phyloP scores from a whole-genome alignment of 202 grass and related monocot species.

The Setaria viridis region DNA sequence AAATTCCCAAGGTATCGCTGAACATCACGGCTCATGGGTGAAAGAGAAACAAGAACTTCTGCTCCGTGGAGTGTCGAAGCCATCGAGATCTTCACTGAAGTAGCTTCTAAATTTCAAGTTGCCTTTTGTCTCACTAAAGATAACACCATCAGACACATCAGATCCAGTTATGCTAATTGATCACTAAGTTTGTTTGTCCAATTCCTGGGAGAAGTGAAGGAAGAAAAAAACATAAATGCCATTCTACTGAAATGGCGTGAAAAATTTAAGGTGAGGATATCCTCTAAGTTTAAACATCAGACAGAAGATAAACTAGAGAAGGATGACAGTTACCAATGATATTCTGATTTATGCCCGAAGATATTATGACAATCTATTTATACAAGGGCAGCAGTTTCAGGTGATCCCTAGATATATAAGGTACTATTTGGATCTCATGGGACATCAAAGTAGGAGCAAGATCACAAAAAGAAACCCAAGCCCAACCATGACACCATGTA shows the following conservation, averaged over 20 bases:
- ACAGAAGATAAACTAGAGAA: constrained; percentile 23
- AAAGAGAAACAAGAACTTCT: constrained; percentile 66
- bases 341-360: not conserved
- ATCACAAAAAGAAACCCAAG: too few relatives aligned
- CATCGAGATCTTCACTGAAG: constrained; percentile 51
- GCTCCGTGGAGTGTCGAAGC: constrained; percentile 56
- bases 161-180: constrained; percentile 68
- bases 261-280: constrained; percentile 1
- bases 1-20: constrained; percentile 61
- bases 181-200: constrained; percentile 66
- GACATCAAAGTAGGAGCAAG: too few relatives aligned
- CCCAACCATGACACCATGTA: too few relatives aligned
- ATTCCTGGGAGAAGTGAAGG: constrained; percentile 46
- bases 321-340: not conserved
- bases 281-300: not conserved
- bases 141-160: constrained; percentile 49
- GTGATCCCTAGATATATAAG: not conserved
- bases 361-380: not conserved
- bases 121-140: constrained; percentile 41
- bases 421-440: too few relatives aligned
- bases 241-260: constrained; percentile 7
- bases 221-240: constrained; percentile 11
- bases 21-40: constrained; percentile 40
- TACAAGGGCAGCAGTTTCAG: constrained; percentile 3
- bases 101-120: constrained; percentile 40